phyloP scores from a whole-genome alignment of 2,329 filamentous ascomycete genomes.

The Apiospora pterosperma region DNA sequence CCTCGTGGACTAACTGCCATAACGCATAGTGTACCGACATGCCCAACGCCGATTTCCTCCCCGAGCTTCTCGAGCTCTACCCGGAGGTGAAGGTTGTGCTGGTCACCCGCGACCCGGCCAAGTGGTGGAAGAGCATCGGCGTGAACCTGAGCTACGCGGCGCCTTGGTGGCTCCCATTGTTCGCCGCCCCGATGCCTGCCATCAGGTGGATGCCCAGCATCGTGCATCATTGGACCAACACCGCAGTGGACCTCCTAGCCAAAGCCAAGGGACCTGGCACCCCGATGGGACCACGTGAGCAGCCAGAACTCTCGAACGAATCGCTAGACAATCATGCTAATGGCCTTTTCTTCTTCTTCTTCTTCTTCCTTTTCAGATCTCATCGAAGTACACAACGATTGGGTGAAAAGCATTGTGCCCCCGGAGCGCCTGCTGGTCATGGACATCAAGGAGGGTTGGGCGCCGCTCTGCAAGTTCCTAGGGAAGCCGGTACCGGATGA shows the following conservation, averaged over 20 bases:
- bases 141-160: neutral
- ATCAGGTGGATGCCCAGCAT: slow-evolving; percentile 1
- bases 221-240: neutral
- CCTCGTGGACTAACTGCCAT: neutral
- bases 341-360: too few relatives aligned
- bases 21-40: neutral
- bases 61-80: slow-evolving; percentile 17
- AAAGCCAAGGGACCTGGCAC: neutral
- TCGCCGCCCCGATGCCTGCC: neutral
- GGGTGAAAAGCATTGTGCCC: slow-evolving; percentile 23
- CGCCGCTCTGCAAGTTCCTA: slow-evolving; percentile 21
- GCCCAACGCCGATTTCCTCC: neutral
- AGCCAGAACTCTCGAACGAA: neutral
- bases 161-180: neutral
- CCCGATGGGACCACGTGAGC: neutral
- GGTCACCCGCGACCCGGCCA: slow-evolving; percentile 18
- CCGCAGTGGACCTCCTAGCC: neutral
- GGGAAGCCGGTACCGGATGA: slow-evolving; percentile 13
- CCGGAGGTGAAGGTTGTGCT: slow-evolving; percentile 20
- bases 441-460: slow-evolving; percentile 18
- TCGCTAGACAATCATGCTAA: neutral
- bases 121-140: slow-evolving; percentile 19
- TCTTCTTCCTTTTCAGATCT: neutral
- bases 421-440: slow-evolving; percentile 1
- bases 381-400: slow-evolving; percentile 21